Conservation (phyloP, 495 filamentous ascomycete species). For the Lophiostoma macrostomum region DNA sequence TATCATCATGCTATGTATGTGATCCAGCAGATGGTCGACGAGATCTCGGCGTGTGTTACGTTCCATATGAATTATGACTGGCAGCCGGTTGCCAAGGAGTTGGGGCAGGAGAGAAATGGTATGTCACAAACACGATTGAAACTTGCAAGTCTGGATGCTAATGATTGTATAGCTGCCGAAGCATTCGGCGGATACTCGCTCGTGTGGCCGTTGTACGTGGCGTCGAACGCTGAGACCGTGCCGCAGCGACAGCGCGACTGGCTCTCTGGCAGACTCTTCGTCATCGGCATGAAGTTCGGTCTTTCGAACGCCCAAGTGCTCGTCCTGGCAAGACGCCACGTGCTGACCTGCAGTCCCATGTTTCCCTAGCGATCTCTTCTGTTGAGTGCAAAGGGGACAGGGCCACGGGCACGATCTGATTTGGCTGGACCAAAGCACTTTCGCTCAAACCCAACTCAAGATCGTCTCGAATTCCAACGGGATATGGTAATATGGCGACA, state of each 20-base stretch:
- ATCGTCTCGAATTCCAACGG: no score
- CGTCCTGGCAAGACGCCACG: constrained; percentile 29
- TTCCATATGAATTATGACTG: constrained; percentile 36
- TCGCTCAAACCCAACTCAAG: no score
- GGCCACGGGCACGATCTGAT: no score
- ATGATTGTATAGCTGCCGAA: constrained; percentile 24
- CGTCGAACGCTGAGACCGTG: constrained; percentile 26
- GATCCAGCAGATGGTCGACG: constrained; percentile 35
- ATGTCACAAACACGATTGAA: not conserved
- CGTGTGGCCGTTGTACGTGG: constrained; percentile 39
- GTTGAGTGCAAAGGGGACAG: no score
- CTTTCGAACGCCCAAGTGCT: constrained; percentile 32
- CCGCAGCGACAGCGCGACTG: constrained; percentile 30
- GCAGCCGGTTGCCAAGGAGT: constrained; percentile 22
- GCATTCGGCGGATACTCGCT: constrained; percentile 38
- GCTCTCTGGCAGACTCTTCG: constrained; percentile 31
- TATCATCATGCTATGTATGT: constrained; percentile 18
- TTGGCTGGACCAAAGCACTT: no score
- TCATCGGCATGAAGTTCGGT: constrained; percentile 33
- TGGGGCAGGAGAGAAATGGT: constrained; percentile 32
- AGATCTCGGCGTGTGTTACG: constrained; percentile 35
- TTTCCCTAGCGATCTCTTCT: no score
- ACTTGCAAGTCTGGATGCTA: not conserved
- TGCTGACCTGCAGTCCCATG: constrained; percentile 33
- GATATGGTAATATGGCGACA: no score